phyloP scores from a whole-genome alignment of 495 filamentous ascomycete species.

The Jackrogersella minutella region DNA sequence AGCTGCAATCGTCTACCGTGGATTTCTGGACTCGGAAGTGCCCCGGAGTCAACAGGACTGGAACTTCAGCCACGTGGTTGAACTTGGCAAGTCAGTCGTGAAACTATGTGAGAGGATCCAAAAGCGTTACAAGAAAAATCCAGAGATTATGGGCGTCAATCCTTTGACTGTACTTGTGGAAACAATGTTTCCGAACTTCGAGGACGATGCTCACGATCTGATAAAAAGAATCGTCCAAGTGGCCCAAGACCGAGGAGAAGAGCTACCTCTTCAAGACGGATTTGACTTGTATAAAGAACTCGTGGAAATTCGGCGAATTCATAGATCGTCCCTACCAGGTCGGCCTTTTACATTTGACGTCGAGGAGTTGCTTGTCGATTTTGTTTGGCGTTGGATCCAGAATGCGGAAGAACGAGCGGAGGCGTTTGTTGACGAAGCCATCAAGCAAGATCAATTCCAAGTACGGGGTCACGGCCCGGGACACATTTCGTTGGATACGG shows the following conservation, averaged over 20 bases:
- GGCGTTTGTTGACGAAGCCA: slow-evolving; percentile 87
- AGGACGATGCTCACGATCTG: slow-evolving; percentile 84
- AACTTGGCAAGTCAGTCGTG: slow-evolving; percentile 84
- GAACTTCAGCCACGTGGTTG: slow-evolving; percentile 85
- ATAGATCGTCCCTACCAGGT: slow-evolving; percentile 71
- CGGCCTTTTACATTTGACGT: slow-evolving; percentile 81
- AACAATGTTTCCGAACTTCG: slow-evolving; percentile 87
- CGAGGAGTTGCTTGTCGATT: slow-evolving; percentile 83
- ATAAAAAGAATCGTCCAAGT: slow-evolving; percentile 79
- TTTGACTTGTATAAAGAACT: slow-evolving; percentile 93
- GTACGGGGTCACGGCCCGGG: slow-evolving; percentile 67
- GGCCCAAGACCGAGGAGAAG: slow-evolving; percentile 70
- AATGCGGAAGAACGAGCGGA: slow-evolving; percentile 79
- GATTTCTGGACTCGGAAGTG: slow-evolving; percentile 73
- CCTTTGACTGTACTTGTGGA: slow-evolving; percentile 82
- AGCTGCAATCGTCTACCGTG: slow-evolving; percentile 76
- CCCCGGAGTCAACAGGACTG: slow-evolving; percentile 78
- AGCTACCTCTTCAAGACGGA: slow-evolving; percentile 86
- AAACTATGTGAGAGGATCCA: slow-evolving; percentile 84
- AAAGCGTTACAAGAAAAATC: slow-evolving; percentile 89
- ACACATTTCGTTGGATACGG: slow-evolving; percentile 74
- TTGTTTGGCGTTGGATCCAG: slow-evolving; percentile 94
- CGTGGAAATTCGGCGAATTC: slow-evolving; percentile 80
- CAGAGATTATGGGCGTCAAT: slow-evolving; percentile 89
- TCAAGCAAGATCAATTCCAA: slow-evolving; percentile 84